Evolutionary conservation across 1,284 basidiomycete genomes (phyloP).

Genomic region (Cryptococcus sp.): DNA sequence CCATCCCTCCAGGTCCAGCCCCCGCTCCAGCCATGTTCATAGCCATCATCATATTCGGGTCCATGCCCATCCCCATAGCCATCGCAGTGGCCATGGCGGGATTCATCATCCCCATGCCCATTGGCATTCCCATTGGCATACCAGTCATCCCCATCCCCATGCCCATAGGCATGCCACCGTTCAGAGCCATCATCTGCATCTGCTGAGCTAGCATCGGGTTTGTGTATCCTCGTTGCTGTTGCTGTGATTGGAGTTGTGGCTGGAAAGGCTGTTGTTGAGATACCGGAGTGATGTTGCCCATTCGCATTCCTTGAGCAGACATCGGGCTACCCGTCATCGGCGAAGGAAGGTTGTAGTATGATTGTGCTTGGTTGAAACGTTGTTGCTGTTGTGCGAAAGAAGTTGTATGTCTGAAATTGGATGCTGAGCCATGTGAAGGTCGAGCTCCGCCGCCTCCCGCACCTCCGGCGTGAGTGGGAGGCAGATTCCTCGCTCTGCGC

Average conservation of each 20-base stretch:
- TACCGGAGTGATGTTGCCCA: background rate
- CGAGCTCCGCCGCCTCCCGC: conserved; percentile 9
- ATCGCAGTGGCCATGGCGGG: conserved; percentile 4
- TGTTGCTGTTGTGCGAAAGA: conserved; percentile 3
- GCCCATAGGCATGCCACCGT: conserved; percentile 25
- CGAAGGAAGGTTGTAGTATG: background rate
- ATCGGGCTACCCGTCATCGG: background rate
- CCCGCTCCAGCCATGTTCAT: background rate
- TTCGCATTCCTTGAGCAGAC: conserved; percentile 3
- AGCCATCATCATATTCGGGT: conserved; percentile 1
- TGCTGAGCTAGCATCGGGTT: conserved; percentile 4
- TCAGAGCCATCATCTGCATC: conserved; percentile 25
- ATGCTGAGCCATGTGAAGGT: background rate
- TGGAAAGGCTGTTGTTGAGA: background rate
- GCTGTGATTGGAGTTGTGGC: background rate
- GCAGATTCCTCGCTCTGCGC: conserved; percentile 17
- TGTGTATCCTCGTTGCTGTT: background rate
- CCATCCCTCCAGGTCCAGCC: background rate
- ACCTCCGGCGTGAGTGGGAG: background rate
- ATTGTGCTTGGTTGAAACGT: background rate
- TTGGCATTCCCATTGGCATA: conserved; percentile 11
- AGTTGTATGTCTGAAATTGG: background rate
- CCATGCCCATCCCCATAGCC: conserved; percentile 5
- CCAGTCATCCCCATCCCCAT: conserved; percentile 12
- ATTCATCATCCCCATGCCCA: conserved; percentile 13